Evolutionary conservation across 1,284 basidiomycete species (phyloP), one percentile per base, ranked within the genome.

Genomic region (Amylostereum areolatum): DNA sequence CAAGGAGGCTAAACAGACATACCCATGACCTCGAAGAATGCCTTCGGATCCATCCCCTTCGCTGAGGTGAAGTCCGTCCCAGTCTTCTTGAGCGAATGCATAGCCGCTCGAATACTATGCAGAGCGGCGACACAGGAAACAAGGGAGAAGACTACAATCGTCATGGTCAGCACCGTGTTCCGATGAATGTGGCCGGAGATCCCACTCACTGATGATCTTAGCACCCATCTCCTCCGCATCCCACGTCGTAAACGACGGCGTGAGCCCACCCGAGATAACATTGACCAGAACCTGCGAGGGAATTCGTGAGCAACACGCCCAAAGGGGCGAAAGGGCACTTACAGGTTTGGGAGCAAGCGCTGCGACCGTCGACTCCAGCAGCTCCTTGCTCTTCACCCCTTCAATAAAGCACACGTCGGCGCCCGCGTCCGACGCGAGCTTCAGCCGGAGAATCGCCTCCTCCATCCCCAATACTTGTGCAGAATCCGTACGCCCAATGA

Each of bases 381-480:
- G 74, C 47, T 84, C 80, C 47, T 82, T 74, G 8, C 77, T 84
- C 64, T 78, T 79, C 39, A 89, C 85, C 47, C 88, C 89, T 66
- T 91, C 88, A 45, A 91, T 86, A 69, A 91, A 92, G 63, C 85
- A 89, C 27, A 89, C 85, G 59, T 91, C 89, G 1, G 89, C 89
- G 32, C 89, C 89, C 3, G 78, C 83, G 50, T 81, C 81, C 1
- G 82, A 77, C 3, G 89, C 88, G 31, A 88, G 73, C 61, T 82
- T 79, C 48, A 91, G 70, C 9, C 89, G 78, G n/a, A 60, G 66
- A 47, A 89, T 56, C 0, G 88, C 89, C 66, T 89, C 88, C n/a
- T 90, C 85, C 79, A 89, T 85, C 28, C 85, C 86, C 27, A 84
- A 71, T 3, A 84, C 84, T 58, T 89, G 88, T 1, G 88, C 85